phyloP scores from a whole-genome alignment of 345 rosid species.

The Odontarrhena argentea region DNA sequence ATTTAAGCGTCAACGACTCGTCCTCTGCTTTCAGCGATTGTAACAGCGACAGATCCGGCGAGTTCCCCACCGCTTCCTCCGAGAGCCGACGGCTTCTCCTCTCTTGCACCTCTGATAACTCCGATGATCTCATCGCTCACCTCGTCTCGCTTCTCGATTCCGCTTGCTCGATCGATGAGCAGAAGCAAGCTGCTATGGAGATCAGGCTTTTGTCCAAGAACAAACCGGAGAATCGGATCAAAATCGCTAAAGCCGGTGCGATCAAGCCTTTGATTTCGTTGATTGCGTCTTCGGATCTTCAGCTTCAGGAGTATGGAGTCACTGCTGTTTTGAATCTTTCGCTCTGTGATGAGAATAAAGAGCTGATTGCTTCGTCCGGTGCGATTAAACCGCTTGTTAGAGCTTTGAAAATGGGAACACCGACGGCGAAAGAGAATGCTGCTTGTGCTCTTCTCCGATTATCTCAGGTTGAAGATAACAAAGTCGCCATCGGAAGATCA shows the following conservation, averaged over 20 bases:
- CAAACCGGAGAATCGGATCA: slow-evolving; percentile 79
- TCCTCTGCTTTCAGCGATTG: slow-evolving; percentile 91
- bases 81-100: slow-evolving; percentile 65
- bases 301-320: slow-evolving; percentile 91
- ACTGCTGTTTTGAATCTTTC: slow-evolving; percentile 90
- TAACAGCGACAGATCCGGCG: slow-evolving; percentile 96
- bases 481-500: slow-evolving; percentile 82
- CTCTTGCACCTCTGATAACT: slow-evolving; percentile 65
- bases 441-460: slow-evolving; percentile 90
- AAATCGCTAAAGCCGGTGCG: slow-evolving; percentile 85
- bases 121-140: slow-evolving; percentile 70
- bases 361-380: slow-evolving; percentile 67
- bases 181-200: slow-evolving; percentile 97
- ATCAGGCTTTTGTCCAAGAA: slow-evolving; percentile 87
- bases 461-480: slow-evolving; percentile 85
- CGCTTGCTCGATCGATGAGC: slow-evolving; percentile 79
- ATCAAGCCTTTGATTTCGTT: slow-evolving; percentile 70
- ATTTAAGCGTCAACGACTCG: slow-evolving; percentile 46
- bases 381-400: slow-evolving; percentile 83
- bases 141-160: slow-evolving; percentile 67
- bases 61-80: slow-evolving; percentile 65
- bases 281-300: slow-evolving; percentile 66
- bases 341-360: slow-evolving; percentile 92
- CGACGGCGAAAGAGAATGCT: slow-evolving; percentile 86
- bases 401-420: slow-evolving; percentile 69